Base-by-base conservation (phyloP, 2,329 filamentous ascomycete species). In the Cercospora nicotianae region DNA sequence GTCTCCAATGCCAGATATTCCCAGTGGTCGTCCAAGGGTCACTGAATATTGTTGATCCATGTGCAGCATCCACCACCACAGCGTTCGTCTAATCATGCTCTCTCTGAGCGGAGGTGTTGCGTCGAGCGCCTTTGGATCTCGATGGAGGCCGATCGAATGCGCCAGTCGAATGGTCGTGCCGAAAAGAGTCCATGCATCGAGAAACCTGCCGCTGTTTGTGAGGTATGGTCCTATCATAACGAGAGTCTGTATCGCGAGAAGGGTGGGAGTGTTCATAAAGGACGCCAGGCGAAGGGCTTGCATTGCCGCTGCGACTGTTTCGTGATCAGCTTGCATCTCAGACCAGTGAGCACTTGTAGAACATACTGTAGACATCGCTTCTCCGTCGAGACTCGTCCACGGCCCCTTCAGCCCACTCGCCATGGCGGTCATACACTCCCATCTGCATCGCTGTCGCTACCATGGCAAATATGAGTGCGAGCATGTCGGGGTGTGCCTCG, bases 11-110 rank as follows among this genome's bases (percentile, higher is more conserved):
- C 81, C 82, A 59, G 81, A 83, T 36, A 84, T 84, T 0, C 82
- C 83, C 9, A 84, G 73, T 1, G 83, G 83, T 39, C 83, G 77
- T 20, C 83, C 83, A 0, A 84, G 77, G 0, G 81, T 83, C 74
- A 84, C 83, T 0, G 82, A 83, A 68, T 84, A 84, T 59, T 84
- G 80, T 65, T 84, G 82, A 59, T 85, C 83, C 78, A 84, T 81
- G 67, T 84, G 81, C n/a, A 85, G 72, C 78, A 85, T 82, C 81
- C 82, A 83, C 83, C 83, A 85, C 83, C 83, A 85, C 1, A 84
- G 74, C 16, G 80, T 80, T 62, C 80, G 81, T 5, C 83, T 77
- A 13, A 81, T 76, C 13, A 78, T 78, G 59, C 78, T 79, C 70
- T 84, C 82, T 26, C 78, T 77, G 7, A 80, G 75, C 1, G 80